Percentiles rank a stretch among this genome's conserved stretches.
Conservation (phyloP, 164 flowering plant species). For the Vitis vinifera region DNA sequence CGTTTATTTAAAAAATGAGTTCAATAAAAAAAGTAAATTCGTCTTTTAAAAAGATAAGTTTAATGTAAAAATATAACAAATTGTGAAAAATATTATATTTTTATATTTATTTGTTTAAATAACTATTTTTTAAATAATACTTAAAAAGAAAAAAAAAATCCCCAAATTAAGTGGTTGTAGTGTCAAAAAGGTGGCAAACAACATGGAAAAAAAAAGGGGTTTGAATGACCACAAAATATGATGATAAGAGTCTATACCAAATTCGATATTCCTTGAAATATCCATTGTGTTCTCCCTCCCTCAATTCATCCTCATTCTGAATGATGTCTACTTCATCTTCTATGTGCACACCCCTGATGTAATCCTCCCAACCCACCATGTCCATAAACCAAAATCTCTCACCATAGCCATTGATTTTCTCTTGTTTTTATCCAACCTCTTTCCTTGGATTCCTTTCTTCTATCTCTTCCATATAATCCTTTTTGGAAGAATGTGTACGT, state of each 20-base stretch:
- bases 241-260: too few species aligned
- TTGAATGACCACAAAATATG: too few species aligned
- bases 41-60: too few species aligned
- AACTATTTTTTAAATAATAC: neutral
- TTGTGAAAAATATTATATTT: too few species aligned
- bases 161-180: neutral
- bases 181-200: neutral
- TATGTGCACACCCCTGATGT: conserved; percentile 18
- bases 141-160: neutral
- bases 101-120: too few species aligned
- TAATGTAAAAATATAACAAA: too few species aligned
- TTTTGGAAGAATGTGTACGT: neutral
- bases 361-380: conserved; percentile 25
- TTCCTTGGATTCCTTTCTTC: neutral
- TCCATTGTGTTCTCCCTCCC: neutral
- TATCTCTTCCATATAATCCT: neutral
- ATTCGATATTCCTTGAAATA: conserved; percentile 5
- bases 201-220: too few species aligned
- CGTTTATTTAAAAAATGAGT: too few species aligned
- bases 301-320: neutral
- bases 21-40: too few species aligned
- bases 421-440: neutral
- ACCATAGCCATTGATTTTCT: conserved; percentile 1
- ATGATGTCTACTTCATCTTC: conserved; percentile 13
- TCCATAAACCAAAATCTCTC: conserved; percentile 19